Evolutionary conservation across 768 basidiomycete genomes (phyloP).

Genomic region (Sarcodon aspratus): DNA sequence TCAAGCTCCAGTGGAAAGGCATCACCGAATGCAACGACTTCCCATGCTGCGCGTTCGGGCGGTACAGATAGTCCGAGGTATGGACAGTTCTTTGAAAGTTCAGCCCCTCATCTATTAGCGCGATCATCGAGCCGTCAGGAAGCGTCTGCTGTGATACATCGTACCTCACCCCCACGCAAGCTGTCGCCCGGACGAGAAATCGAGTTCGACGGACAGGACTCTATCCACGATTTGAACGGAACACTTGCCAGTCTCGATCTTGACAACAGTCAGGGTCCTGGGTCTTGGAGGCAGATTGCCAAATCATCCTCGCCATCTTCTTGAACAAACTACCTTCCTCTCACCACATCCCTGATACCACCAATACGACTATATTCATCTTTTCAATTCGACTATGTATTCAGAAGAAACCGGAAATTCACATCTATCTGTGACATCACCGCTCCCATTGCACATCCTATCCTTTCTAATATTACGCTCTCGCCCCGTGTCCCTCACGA

Average conservation of each 20-base stretch:
- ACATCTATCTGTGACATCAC: too few relatives aligned
- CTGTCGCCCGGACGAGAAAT: background rate
- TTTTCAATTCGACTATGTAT: too few relatives aligned
- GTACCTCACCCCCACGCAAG: background rate
- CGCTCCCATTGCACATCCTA: too few relatives aligned
- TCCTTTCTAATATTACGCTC: too few relatives aligned
- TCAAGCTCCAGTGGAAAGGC: background rate
- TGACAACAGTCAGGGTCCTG: conserved; percentile 20
- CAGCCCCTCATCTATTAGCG: background rate
- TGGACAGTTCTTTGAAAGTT: background rate
- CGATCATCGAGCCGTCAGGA: background rate
- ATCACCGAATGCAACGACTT: background rate
- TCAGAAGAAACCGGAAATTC: too few relatives aligned
- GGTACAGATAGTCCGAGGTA: background rate
- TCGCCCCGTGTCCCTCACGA: too few relatives aligned
- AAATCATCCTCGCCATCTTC: background rate
- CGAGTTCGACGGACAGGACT: conserved; percentile 29
- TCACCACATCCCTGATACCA: background rate
- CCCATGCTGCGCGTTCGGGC: background rate
- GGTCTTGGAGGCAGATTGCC: background rate
- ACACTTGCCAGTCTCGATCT: conserved; percentile 68
- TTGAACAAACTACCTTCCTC: background rate
- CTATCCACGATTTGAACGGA: conserved; percentile 61
- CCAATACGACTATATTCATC: too few relatives aligned
- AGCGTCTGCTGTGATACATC: background rate